Percentiles rank a stretch among this genome's conserved stretches.
These are phyloP conservation scores for Cornus kousa DNA, from an alignment of 148 eudicot genomes.

Conservation along the genomic window DNA sequence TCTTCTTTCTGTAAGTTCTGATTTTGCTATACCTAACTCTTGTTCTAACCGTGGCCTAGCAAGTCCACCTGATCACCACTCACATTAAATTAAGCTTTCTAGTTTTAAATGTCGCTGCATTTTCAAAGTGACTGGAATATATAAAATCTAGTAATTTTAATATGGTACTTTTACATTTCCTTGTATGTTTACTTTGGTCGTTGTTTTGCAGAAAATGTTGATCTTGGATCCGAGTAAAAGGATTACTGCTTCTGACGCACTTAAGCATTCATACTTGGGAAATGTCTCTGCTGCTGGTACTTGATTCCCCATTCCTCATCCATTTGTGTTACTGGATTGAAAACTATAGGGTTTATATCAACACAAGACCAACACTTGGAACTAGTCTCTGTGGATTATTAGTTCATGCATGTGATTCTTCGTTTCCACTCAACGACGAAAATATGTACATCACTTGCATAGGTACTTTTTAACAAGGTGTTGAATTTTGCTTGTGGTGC, in stretches of 20 bases:
- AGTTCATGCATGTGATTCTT: too few species aligned
- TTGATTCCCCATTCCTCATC: neutral
- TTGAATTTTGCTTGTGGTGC: too few species aligned
- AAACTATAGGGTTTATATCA: too few species aligned
- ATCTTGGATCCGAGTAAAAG: neutral
- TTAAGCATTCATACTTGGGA: neutral
- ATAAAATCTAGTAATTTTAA: too few species aligned
- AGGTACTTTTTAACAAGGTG: too few species aligned
- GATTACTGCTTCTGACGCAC: neutral
- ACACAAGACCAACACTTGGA: too few species aligned
- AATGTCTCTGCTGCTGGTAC: neutral
- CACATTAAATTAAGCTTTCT: neutral
- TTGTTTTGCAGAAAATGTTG: conserved; percentile 1
- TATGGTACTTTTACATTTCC: neutral
- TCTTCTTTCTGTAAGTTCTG: neutral
- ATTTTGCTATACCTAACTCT: neutral
- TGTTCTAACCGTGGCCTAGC: neutral
- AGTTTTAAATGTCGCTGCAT: neutral
- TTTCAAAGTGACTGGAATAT: neutral
- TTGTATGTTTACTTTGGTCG: neutral
- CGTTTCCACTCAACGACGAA: too few species aligned
- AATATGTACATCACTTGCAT: too few species aligned
- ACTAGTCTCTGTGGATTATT: too few species aligned
- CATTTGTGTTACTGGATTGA: neutral
- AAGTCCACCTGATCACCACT: neutral